Base-by-base conservation (phyloP, 1,139 yeast species). In the Schizosaccharomyces versatilis region DNA sequence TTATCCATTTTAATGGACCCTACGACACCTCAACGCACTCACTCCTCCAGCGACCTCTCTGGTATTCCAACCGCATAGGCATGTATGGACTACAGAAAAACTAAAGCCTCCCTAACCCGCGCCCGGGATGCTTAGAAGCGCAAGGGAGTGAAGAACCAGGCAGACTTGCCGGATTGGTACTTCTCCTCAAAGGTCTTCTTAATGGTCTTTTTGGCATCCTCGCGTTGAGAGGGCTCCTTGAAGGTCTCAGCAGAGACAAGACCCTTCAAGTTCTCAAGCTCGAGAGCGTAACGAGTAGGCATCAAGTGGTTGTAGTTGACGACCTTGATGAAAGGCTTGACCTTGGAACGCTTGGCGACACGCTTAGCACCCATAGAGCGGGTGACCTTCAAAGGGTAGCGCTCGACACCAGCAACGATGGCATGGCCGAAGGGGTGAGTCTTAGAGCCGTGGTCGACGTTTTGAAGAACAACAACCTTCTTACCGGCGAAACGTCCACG, bases 401-500 rank as follows among this genome's bases (percentile, higher is more conserved):
- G 84, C 80, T 93, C 98, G 68, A 90, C 81, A 81, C 99, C 99
- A 66, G 95, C 97, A 69, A 93, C 98, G 68, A 93, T 80, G 72
- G 98, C 98, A 71, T 93, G 98, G 72, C 96, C 95, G 83, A 88
- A 93, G 70, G 94, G 94, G 80, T 90, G 96, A 63, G 94, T 72
- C 79, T 90, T 93, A 78, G 97, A 80, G 72, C 99, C 99, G 71
- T 90, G 97, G 72, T 93, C 98, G 74, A 84, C 94, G 68, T 96
- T 93, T 77, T 85, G 86, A 73, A 93, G 90, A 73, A 93, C 86
- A 73, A 93, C 98, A 66, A 93, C 98, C 84, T 93, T 93, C 85
- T 88, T 90, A 80, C 99, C 99, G 74, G 99, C 99, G 84, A 80
- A 90, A 80, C 98, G 93, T 73, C 99, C 99, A 76, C 97, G 93